Evolutionary conservation across 148 eudicot species (phyloP).

Genomic region (Rhododendron molle): DNA sequence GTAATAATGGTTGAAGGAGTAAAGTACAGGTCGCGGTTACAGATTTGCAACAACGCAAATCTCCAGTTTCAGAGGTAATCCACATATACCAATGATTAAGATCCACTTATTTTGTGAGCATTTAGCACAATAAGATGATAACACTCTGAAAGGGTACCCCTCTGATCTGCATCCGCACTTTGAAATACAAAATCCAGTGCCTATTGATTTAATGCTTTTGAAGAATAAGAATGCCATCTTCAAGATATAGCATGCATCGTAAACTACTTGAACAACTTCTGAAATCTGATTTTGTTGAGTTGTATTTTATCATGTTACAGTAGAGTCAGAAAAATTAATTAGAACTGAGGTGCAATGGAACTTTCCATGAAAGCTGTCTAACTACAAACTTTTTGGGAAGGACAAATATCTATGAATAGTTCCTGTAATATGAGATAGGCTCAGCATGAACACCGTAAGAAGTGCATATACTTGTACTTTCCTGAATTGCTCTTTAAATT

Average conservation of each 20-base stretch:
- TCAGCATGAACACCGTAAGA: neutral
- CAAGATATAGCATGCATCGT: neutral
- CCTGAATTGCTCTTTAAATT: neutral
- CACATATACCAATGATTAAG: no score
- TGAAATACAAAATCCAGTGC: neutral
- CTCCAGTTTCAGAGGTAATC: no score
- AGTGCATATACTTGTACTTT: neutral
- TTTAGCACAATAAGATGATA: no score
- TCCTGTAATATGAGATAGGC: neutral
- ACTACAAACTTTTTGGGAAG: neutral
- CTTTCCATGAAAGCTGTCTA: neutral
- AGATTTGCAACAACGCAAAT: no score
- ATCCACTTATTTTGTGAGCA: no score
- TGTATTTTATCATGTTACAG: no score
- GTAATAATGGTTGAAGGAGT: no score
- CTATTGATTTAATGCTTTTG: neutral
- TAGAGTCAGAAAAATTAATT: neutral
- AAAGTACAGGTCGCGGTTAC: no score
- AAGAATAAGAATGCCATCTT: neutral
- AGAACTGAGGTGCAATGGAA: neutral
- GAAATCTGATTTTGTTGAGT: neutral
- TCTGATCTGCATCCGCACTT: neutral
- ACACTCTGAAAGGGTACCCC: no score
- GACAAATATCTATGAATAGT: neutral
- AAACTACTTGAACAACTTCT: conserved; percentile 2